These are phyloP conservation scores for Sugiyamaella chiloensis DNA, from an alignment of 805 yeast species.

Conservation along the genomic window DNA sequence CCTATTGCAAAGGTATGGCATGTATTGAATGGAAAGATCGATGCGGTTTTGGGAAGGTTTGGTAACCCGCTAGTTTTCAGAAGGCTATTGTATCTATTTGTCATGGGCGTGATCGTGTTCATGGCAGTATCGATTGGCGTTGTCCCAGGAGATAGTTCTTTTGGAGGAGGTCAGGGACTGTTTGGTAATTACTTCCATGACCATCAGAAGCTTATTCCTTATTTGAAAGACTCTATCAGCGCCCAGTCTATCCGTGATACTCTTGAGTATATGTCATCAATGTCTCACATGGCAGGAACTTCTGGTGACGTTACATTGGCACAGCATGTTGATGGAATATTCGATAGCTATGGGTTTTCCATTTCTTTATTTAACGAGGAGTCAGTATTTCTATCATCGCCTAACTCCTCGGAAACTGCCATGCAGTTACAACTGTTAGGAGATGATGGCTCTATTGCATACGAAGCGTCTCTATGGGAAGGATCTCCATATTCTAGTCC, in stretches of 20 bases:
- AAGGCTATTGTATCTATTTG: conserved; percentile 65
- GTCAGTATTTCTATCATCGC: conserved; percentile 63
- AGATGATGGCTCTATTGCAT: conserved; percentile 28
- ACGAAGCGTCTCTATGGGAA: conserved; percentile 41
- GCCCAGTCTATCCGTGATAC: conserved; percentile 58
- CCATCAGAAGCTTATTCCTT: conserved; percentile 47
- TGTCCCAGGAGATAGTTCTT: conserved; percentile 43
- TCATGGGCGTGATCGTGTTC: conserved; percentile 59
- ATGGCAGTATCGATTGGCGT: conserved; percentile 56
- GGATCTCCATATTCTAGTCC: conserved; percentile 29
- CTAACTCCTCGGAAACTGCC: conserved; percentile 38
- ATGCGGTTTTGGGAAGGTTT: conserved; percentile 54
- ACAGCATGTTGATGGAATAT: conserved; percentile 57
- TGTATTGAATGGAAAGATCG: conserved; percentile 43
- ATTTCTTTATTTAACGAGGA: conserved; percentile 42
- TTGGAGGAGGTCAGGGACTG: conserved; percentile 38
- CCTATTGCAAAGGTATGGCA: conserved; percentile 44
- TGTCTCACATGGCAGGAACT: conserved; percentile 89
- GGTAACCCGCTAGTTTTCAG: conserved; percentile 86
- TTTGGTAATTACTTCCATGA: conserved; percentile 52
- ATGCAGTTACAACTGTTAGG: conserved; percentile 29
- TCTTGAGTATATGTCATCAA: conserved; percentile 66
- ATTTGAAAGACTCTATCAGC: conserved; percentile 52
- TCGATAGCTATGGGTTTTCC: conserved; percentile 53
- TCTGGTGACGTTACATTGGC: conserved; percentile 76